Conservation (phyloP, 2,329 filamentous ascomycete species). For the Trichoderma aggressivum region DNA sequence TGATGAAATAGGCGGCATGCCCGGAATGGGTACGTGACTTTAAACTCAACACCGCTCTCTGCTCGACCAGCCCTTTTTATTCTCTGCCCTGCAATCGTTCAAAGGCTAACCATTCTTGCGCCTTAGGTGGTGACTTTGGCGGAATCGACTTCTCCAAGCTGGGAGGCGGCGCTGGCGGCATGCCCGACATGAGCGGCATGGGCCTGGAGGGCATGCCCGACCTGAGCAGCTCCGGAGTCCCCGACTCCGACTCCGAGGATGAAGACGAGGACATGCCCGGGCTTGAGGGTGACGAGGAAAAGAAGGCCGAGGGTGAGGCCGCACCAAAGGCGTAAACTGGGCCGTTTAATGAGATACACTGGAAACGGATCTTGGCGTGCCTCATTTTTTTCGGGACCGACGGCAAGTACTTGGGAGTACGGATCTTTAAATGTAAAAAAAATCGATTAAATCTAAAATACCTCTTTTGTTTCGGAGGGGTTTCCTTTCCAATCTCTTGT, state of each 20-base stretch:
- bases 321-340: slow-evolving; percentile 37
- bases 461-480: background rate
- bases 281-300: slow-evolving; percentile 59
- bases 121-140: slow-evolving; percentile 63
- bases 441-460: background rate
- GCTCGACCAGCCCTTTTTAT: background rate
- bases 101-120: background rate
- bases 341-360: slow-evolving; percentile 11
- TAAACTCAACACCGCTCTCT: background rate
- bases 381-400: slow-evolving; percentile 6
- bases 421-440: slow-evolving; percentile 4
- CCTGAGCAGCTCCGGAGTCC: slow-evolving; percentile 53
- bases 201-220: slow-evolving; percentile 53
- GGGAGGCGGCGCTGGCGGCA: slow-evolving; percentile 51
- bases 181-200: slow-evolving; percentile 40
- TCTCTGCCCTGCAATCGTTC: background rate
- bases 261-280: slow-evolving; percentile 85
- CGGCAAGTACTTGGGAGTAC: slow-evolving; percentile 4
- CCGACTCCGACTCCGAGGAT: slow-evolving; percentile 46
- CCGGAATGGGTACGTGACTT: slow-evolving; percentile 48
- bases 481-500: background rate
- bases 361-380: slow-evolving; percentile 19
- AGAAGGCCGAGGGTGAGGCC: slow-evolving; percentile 39
- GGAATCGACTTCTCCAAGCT: slow-evolving; percentile 95
- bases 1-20: slow-evolving; percentile 47